These are phyloP conservation scores for Tylopilus orsonianus DNA, from an alignment of 1,284 basidiomycete species.

Conservation along the genomic window DNA sequence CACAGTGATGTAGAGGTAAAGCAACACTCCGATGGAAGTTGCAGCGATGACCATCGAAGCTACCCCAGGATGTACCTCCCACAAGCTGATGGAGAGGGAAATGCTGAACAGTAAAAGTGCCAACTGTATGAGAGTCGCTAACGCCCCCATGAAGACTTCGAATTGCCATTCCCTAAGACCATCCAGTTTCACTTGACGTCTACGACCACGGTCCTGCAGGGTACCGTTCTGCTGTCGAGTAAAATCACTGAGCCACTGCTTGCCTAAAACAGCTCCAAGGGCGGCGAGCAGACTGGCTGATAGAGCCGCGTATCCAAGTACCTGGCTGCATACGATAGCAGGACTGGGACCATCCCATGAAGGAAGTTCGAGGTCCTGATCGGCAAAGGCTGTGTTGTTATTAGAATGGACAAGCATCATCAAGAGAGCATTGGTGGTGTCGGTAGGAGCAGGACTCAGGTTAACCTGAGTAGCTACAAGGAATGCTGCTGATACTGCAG, in stretches of 20 bases:
- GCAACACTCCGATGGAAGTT: slow-evolving; percentile 4
- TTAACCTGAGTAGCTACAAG: slow-evolving; percentile 8
- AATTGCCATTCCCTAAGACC: slow-evolving; percentile 15
- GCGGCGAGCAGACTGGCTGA: slow-evolving; percentile 14
- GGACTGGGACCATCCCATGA: slow-evolving; percentile 9
- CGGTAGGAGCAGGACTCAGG: slow-evolving; percentile 10
- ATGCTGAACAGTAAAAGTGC: slow-evolving; percentile 11
- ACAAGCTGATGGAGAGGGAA: slow-evolving; percentile 11
- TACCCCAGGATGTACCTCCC: slow-evolving; percentile 6
- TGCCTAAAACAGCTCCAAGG: slow-evolving; percentile 16
- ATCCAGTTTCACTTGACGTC: slow-evolving; percentile 14
- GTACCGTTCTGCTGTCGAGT: slow-evolving; percentile 1
- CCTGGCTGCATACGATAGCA: slow-evolving; percentile 12
- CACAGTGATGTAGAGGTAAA: slow-evolving; percentile 9
- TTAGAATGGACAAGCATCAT: slow-evolving; percentile 14
- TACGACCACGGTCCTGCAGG: slow-evolving; percentile 9
- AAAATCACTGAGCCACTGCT: slow-evolving; percentile 15
- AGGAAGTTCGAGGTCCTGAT: slow-evolving; percentile 7
- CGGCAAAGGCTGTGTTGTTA: slow-evolving; percentile 10
- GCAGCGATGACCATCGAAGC: slow-evolving; percentile 6
- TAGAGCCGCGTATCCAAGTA: slow-evolving; percentile 10
- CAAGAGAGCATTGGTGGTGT: slow-evolving; percentile 17
- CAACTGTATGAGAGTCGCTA: slow-evolving; percentile 12
- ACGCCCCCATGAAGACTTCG: slow-evolving; percentile 6
- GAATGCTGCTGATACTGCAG: slow-evolving; percentile 17